phyloP scores from a whole-genome alignment of 441 rosid genomes.

The Jatropha multifida region DNA sequence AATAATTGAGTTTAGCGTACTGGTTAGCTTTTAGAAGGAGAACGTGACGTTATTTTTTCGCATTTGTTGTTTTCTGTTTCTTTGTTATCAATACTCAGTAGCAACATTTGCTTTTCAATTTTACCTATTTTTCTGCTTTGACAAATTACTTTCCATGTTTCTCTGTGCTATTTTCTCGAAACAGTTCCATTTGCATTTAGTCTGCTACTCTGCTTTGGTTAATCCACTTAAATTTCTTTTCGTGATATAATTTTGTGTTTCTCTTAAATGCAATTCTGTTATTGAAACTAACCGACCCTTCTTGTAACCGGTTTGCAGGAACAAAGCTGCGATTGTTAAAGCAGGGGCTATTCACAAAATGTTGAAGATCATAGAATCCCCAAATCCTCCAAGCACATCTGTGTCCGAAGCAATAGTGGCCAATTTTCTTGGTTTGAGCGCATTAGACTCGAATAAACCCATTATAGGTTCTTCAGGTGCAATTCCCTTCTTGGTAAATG shows the following conservation, averaged over 20 bases:
- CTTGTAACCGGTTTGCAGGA: constrained; percentile 43
- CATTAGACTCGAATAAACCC: constrained; percentile 82
- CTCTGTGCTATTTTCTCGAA: constrained; percentile 17
- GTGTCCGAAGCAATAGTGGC: constrained; percentile 90
- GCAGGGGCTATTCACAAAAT: constrained; percentile 95
- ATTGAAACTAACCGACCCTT: too few species aligned
- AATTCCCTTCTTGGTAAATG: constrained; percentile 66
- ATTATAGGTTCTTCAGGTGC: constrained; percentile 97
- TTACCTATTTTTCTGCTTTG: constrained; percentile 10
- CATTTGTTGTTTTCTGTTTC: constrained; percentile 17
- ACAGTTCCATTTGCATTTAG: constrained; percentile 17
- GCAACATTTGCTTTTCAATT: neutral
- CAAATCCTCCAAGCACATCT: constrained; percentile 41
- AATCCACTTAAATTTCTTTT: neutral
- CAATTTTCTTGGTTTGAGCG: constrained; percentile 90
- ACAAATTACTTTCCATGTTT: constrained; percentile 43
- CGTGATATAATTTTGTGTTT: neutral
- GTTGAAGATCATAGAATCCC: constrained; percentile 75
- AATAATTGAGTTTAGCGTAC: neutral
- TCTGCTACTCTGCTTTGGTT: neutral
- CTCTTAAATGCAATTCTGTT: neutral
- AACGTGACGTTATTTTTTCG: constrained; percentile 25
- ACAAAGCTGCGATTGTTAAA: constrained; percentile 96
- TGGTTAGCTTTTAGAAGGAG: constrained; percentile 16
- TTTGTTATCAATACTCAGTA: neutral